Evolutionary conservation across 805 yeast species (phyloP).

Genomic region (Barnettozyma siamensis): DNA sequence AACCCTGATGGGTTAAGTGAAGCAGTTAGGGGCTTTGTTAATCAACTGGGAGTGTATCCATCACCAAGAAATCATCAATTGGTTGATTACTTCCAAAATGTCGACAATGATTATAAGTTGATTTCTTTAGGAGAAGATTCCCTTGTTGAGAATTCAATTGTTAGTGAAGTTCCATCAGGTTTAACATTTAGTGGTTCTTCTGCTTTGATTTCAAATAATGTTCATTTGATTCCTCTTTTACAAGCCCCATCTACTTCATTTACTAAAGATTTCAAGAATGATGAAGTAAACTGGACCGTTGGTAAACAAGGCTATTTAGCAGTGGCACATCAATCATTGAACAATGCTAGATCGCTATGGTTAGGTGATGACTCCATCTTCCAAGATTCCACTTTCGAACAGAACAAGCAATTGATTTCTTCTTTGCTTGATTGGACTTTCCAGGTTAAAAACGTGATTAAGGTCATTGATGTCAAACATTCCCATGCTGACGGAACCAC

Average conservation of each 20-base stretch:
- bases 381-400: constrained; percentile 31
- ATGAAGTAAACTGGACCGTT: constrained; percentile 59
- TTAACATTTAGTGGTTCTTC: constrained; percentile 49
- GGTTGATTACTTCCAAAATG: constrained; percentile 55
- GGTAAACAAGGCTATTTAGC: constrained; percentile 75
- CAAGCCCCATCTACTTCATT: constrained; percentile 61
- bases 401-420: constrained; percentile 27
- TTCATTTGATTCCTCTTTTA: constrained; percentile 63
- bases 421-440: constrained; percentile 66
- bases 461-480: constrained; percentile 49
- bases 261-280: constrained; percentile 43
- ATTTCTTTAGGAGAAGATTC: constrained; percentile 11
- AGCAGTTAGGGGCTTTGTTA: constrained; percentile 57
- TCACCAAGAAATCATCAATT: constrained; percentile 67
- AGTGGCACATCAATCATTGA: constrained; percentile 73
- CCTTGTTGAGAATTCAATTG: not conserved
- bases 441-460: constrained; percentile 60
- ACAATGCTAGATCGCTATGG: constrained; percentile 78
- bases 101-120: constrained; percentile 12
- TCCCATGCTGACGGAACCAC: constrained; percentile 37
- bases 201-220: constrained; percentile 66
- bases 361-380: constrained; percentile 63
- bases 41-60: constrained; percentile 79
- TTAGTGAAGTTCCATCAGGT: constrained; percentile 12
- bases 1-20: constrained; percentile 49